phyloP scores from a whole-genome alignment of 176 grass and related monocot species.

The Carex littledalei region DNA sequence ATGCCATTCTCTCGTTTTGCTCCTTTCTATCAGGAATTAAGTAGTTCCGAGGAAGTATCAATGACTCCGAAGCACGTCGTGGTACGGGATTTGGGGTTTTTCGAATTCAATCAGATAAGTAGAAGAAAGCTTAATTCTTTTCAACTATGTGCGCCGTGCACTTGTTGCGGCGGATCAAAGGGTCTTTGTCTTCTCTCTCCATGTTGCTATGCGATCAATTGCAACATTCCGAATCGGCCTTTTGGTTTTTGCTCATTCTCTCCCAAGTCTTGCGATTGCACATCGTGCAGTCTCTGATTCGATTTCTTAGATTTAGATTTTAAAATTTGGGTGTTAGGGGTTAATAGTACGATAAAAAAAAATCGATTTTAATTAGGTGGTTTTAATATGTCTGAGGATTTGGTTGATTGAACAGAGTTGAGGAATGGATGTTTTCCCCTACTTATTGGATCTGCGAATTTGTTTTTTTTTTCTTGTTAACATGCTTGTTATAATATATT shows the following conservation, averaged over 20 bases:
- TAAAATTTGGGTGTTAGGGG: background rate
- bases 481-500: background rate
- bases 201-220: constrained; percentile 98
- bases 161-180: constrained; percentile 63
- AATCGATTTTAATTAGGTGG: background rate
- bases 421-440: background rate
- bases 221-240: constrained; percentile 93
- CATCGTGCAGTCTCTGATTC: constrained; percentile 56
- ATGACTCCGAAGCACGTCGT: constrained; percentile 31
- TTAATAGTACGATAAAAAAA: background rate
- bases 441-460: background rate
- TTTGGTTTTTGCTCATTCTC: constrained; percentile 96
- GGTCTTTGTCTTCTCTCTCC: constrained; percentile 70
- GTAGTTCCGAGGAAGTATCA: background rate
- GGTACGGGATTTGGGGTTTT: constrained; percentile 29
- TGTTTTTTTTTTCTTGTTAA: background rate
- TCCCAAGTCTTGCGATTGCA: constrained; percentile 73
- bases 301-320: background rate
- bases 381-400: background rate
- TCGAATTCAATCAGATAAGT: constrained; percentile 55
- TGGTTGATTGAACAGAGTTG: background rate
- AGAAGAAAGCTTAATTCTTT: constrained; percentile 55
- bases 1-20: background rate
- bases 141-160: constrained; percentile 90
- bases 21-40: constrained; percentile 13